These are phyloP conservation scores for Trichoderma afroharzianum DNA, from an alignment of 2,329 filamentous ascomycete species.

Conservation along the genomic window DNA sequence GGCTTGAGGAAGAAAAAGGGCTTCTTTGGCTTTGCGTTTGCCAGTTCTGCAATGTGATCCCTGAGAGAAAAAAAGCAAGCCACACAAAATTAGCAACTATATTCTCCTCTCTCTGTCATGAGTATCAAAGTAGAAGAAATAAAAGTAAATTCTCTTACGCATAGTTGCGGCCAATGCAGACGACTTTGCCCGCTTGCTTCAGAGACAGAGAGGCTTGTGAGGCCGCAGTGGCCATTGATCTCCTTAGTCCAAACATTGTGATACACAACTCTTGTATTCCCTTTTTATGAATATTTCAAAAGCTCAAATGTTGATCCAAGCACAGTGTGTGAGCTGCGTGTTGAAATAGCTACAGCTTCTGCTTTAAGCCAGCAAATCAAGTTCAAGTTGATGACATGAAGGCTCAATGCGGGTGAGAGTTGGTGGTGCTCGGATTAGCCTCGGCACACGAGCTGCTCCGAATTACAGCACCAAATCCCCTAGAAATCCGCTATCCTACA, in stretches of 20 bases:
- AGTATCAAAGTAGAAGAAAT: not conserved
- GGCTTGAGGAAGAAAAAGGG: constrained; percentile 99
- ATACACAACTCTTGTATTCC: too few species aligned
- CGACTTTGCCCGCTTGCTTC: constrained; percentile 65
- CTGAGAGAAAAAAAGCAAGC: constrained; percentile 45
- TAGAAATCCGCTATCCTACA: not conserved
- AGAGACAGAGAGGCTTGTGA: constrained; percentile 41
- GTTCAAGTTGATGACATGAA: not conserved
- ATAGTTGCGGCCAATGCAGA: constrained; percentile 96
- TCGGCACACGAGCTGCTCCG: not conserved
- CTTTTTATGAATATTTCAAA: not conserved
- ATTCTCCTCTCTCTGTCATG: not conserved
- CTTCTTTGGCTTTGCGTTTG: constrained; percentile 82
- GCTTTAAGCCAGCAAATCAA: not conserved
- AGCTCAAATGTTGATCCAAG: not conserved
- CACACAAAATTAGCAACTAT: not conserved
- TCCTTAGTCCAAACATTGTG: constrained; percentile 36
- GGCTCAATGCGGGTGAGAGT: not conserved
- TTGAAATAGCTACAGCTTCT: not conserved
- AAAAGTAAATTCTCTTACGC: constrained; percentile 57
- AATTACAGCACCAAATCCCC: not conserved
- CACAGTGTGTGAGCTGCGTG: not conserved
- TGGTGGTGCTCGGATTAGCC: not conserved
- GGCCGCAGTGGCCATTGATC: constrained; percentile 38
- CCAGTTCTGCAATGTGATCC: constrained; percentile 90